Evolutionary conservation across 371 early-diverging fungal species (phyloP).

Genomic region (Mucor racemosus): DNA sequence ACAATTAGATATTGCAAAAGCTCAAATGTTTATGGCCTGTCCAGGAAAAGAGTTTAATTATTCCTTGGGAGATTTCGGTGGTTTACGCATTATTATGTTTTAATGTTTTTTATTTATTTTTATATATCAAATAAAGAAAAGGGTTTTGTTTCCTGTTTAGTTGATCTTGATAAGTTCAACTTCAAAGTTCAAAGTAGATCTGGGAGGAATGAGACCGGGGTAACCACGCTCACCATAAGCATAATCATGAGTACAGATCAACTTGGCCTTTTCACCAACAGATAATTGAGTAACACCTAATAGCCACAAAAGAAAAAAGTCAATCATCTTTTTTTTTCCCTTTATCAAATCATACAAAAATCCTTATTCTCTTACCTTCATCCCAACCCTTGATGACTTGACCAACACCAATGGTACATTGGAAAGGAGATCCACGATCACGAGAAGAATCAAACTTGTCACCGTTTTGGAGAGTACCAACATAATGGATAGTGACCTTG

Average conservation of each 20-base stretch:
- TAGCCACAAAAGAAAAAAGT: background rate
- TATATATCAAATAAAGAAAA: background rate
- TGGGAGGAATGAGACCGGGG: conserved; percentile 80
- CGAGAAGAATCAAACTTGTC: conserved; percentile 86
- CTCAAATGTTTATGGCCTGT: conserved; percentile 55
- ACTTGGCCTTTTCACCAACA: conserved; percentile 72
- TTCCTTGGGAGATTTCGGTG: conserved; percentile 49
- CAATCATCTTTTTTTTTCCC: too few species aligned
- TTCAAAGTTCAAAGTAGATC: conserved; percentile 83
- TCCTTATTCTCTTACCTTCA: conserved; percentile 44
- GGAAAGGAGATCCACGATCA: conserved; percentile 82
- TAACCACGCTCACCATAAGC: conserved; percentile 75
- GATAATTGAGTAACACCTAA: conserved; percentile 88
- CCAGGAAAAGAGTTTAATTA: conserved; percentile 43
- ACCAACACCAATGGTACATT: conserved; percentile 87
- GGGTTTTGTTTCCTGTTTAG: conserved; percentile 38
- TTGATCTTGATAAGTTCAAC: conserved; percentile 86
- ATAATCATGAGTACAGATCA: conserved; percentile 77
- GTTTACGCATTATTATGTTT: conserved; percentile 56
- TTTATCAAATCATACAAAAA: background rate
- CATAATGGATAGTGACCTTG: conserved; percentile 75
- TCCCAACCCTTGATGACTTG: conserved; percentile 89
- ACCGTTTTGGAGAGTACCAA: conserved; percentile 73
- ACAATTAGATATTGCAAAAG: conserved; percentile 45
- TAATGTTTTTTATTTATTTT: conserved; percentile 15